A percentile compares a stretch with the other conserved stretches of the same genome.
These are phyloP conservation scores for Leucosporidium creatinivorum DNA, from an alignment of 768 basidiomycete species.

Conservation along the genomic window DNA sequence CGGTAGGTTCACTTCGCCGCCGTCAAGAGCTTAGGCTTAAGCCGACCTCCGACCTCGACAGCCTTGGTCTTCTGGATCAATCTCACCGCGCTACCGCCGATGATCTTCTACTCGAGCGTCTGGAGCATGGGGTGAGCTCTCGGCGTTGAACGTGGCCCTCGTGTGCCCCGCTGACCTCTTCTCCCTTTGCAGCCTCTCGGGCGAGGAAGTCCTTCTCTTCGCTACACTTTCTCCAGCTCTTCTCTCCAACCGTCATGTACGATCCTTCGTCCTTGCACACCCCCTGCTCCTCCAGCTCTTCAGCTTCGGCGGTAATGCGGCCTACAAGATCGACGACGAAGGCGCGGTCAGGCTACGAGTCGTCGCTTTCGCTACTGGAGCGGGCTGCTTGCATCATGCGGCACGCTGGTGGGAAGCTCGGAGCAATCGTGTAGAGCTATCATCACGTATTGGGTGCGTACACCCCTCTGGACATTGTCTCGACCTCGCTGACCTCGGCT, in stretches of 20 bases:
- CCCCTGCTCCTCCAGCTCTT: constrained; percentile 52
- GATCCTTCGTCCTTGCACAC: constrained; percentile 48
- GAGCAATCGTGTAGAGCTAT: too few species aligned
- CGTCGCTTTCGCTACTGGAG: neutral
- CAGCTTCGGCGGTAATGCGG: constrained; percentile 47
- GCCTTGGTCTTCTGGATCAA: constrained; percentile 26
- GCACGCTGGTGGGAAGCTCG: too few species aligned
- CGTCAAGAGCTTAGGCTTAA: neutral
- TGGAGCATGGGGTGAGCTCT: neutral
- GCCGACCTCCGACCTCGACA: too few species aligned
- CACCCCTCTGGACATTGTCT: neutral
- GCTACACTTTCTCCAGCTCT: constrained; percentile 62
- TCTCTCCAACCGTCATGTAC: constrained; percentile 49
- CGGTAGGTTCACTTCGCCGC: constrained; percentile 20
- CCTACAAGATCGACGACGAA: constrained; percentile 52
- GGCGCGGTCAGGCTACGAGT: constrained; percentile 33
- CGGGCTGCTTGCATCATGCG: neutral
- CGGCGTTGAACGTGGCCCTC: too few species aligned
- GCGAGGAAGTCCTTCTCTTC: constrained; percentile 68
- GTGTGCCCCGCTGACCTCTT: constrained; percentile 42
- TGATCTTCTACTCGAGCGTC: constrained; percentile 47
- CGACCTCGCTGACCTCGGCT: too few species aligned
- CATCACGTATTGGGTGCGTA: too few species aligned
- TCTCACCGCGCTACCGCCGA: constrained; percentile 15
- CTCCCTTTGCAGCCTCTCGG: constrained; percentile 79